Conservation (phyloP, 2,329 filamentous ascomycete species). For the Sporothrix globosa region DNA sequence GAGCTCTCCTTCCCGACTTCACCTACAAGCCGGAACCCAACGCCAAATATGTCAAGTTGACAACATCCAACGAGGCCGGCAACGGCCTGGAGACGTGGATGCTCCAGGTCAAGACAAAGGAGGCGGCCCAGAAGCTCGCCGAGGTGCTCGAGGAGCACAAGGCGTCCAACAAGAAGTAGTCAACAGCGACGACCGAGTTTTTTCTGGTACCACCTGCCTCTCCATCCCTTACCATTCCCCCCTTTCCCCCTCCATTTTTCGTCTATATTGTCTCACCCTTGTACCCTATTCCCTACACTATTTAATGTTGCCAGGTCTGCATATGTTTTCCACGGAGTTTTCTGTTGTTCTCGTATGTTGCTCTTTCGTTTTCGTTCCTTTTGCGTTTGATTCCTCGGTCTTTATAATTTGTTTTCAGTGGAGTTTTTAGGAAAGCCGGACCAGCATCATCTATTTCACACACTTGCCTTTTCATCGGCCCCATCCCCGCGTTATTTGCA, state of each 20-base stretch:
- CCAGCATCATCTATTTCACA: conserved; percentile 8
- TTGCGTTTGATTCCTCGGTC: background rate
- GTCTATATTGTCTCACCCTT: conserved; percentile 19
- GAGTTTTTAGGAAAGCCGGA: conserved; percentile 22
- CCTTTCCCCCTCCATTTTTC: background rate
- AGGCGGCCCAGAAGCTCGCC: conserved; percentile 59
- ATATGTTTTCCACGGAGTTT: conserved; percentile 4
- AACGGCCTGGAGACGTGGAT: conserved; percentile 69
- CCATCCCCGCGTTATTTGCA: conserved; percentile 1
- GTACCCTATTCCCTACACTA: conserved; percentile 18
- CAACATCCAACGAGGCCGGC: conserved; percentile 60
- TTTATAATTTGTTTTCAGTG: conserved; percentile 4
- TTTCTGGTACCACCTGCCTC: background rate
- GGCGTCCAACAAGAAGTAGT: conserved; percentile 57
- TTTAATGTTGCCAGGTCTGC: conserved; percentile 22
- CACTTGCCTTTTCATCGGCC: background rate
- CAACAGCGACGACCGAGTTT: too few relatives aligned
- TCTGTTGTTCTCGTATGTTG: background rate
- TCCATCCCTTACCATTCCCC: background rate
- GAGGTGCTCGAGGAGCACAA: conserved; percentile 58
- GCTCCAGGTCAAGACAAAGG: conserved; percentile 69
- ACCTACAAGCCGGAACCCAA: conserved; percentile 62
- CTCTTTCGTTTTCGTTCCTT: background rate
- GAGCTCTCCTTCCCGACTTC: conserved; percentile 62
- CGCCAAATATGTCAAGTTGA: conserved; percentile 63